Conservation (phyloP, 75 land plant genomes). For the Selaginella moellendorffii region DNA sequence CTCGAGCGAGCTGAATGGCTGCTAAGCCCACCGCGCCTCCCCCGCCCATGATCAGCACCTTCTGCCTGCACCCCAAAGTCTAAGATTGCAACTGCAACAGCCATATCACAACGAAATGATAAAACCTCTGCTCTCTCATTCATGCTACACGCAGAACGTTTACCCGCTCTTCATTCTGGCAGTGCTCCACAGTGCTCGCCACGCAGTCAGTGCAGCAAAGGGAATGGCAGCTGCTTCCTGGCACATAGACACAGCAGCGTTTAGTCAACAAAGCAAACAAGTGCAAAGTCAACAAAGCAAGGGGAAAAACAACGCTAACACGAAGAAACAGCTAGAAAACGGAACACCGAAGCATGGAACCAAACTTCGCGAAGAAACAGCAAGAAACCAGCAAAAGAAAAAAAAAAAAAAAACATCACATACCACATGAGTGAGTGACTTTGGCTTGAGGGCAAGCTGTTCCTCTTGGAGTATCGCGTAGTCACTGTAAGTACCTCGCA, state of each 20-base stretch:
- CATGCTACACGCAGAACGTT: slow-evolving; percentile 3
- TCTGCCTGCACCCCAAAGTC: slow-evolving; percentile 38
- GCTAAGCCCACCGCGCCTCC: slow-evolving; percentile 94
- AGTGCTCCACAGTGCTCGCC: slow-evolving; percentile 82
- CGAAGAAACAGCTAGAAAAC: neutral
- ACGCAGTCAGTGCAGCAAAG: slow-evolving; percentile 96
- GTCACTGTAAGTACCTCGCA: slow-evolving; percentile 83
- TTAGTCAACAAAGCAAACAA: neutral
- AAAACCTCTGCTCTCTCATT: neutral
- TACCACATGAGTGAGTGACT: slow-evolving; percentile 62
- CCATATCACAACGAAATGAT: no score
- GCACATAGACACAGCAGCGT: neutral
- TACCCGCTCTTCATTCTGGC: slow-evolving; percentile 73
- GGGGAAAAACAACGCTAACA: neutral
- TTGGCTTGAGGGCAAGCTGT: slow-evolving; percentile 59
- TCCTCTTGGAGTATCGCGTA: slow-evolving; percentile 74
- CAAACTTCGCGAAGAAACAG: neutral
- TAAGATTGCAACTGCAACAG: neutral
- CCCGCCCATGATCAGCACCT: slow-evolving; percentile 67
- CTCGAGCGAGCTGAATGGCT: slow-evolving; percentile 69
- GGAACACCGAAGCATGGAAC: neutral
- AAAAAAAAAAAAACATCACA: no score
- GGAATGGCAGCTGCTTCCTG: slow-evolving; percentile 97
- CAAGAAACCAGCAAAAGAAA: neutral
- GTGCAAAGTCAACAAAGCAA: neutral